A percentile compares a stretch with the other conserved stretches of the same genome.
Conservation (phyloP, 352 stramenopile species). For the Thraustochytrium sp. region DNA sequence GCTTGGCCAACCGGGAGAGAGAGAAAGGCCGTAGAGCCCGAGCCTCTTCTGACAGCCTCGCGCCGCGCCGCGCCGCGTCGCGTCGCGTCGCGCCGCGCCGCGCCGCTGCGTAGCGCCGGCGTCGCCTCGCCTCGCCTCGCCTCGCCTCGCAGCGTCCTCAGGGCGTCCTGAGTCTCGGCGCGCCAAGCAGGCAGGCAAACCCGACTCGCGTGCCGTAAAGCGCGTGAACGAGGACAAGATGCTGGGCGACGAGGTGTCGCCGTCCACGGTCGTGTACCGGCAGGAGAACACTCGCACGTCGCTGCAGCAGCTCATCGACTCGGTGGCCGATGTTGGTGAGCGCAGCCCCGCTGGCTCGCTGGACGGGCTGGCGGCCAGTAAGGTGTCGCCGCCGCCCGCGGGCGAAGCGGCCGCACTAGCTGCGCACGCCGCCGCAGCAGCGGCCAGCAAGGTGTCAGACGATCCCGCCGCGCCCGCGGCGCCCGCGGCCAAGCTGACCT, state of each 20-base stretch:
- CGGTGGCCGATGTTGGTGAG: not conserved
- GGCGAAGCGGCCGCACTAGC: not conserved
- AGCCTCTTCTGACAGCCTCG: too few relatives aligned
- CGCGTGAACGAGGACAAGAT: too few relatives aligned
- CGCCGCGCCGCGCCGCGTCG: too few relatives aligned
- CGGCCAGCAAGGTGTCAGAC: not conserved
- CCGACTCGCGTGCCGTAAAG: too few relatives aligned
- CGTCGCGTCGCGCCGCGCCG: too few relatives aligned
- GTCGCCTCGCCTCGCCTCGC: too few relatives aligned
- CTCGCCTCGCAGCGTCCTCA: too few relatives aligned
- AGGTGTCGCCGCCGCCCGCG: not conserved
- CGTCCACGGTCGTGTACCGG: slow-evolving; percentile 29
- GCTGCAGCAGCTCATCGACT: slow-evolving; percentile 22
- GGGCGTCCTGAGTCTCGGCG: too few relatives aligned
- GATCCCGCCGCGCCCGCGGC: not conserved
- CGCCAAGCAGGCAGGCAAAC: too few relatives aligned
- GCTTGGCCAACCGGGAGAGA: too few relatives aligned
- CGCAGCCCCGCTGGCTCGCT: not conserved
- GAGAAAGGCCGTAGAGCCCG: too few relatives aligned
- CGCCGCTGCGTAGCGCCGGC: too few relatives aligned
- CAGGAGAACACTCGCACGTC: slow-evolving; percentile 1
- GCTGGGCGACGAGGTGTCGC: slow-evolving; percentile 1
- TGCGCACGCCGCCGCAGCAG: not conserved
- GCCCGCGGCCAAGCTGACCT: slow-evolving; percentile 40
- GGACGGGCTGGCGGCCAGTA: not conserved